Evolutionary conservation across 345 rosid genomes (phyloP), one percentile per base, ranked within the genome.

Genomic region (Mercurialis annua): DNA sequence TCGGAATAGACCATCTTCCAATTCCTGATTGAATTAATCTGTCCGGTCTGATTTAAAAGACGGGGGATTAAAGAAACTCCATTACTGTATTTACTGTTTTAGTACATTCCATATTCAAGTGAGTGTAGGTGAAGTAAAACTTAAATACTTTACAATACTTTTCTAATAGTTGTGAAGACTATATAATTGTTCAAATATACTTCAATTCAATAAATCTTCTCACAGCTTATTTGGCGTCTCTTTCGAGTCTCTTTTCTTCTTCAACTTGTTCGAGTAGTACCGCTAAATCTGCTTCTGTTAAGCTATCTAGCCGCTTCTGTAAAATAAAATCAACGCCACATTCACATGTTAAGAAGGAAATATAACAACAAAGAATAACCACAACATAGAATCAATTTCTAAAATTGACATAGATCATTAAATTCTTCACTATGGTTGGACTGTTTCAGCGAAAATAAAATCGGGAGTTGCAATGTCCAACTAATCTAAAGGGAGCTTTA

Each of bases 181-280:
- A 29, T 10, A 47, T 20, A 11, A 59, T 38, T 27, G 3, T 38
- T 27, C 14, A 16, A 11, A 27, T 20, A 40, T 6, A 61, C 34
- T 30, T 43, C 59, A 17, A 61, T 73, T 84, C 77, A 80, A 48
- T 81, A 76, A 60, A 81, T 64, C 70, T 81, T 77, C 75, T 87
- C 89, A 1, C 83, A 81, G 43, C 73, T 79, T 10, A 78, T 72
- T 44, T 78, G 43, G 10, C 77, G 83, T 71, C 82, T 67, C 85
- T 88, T 93, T 81, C 90, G 10, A 76, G 83, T 71, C 82, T 67
- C 85, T 88, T 93, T 81, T 93, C 96, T 84, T 92, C 97, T 77
- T 90, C 98, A 58, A 93, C 98, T 64, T 93, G 96, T 74, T 91
- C 97, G 52, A 93, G 81, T 81, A 93, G 70, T 54, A 81, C 90